phyloP scores from a whole-genome alignment of 2,329 filamentous ascomycete genomes.

The Ophiostoma ips region DNA sequence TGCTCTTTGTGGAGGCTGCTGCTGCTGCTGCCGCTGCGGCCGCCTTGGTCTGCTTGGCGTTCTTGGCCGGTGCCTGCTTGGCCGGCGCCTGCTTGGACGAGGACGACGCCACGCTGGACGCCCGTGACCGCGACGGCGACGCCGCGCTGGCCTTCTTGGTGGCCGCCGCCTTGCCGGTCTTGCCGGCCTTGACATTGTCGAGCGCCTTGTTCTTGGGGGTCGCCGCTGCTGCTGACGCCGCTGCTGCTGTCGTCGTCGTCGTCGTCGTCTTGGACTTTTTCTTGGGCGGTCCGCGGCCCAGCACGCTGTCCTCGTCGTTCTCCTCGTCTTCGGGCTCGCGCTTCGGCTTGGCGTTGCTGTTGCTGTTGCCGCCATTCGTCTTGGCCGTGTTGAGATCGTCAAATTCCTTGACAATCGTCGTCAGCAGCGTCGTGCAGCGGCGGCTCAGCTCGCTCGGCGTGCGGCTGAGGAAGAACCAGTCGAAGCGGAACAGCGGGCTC shows the following conservation, averaged over 20 bases:
- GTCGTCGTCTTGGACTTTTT: conserved; percentile 67
- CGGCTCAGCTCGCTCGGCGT: conserved; percentile 87
- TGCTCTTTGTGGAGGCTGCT: neutral
- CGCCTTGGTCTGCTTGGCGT: conserved; percentile 10
- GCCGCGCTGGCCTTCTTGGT: conserved; percentile 60
- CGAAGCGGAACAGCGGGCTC: conserved; percentile 88
- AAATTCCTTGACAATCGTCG: conserved; percentile 89
- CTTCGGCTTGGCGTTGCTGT: conserved; percentile 45
- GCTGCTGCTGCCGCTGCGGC: neutral
- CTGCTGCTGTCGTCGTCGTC: neutral
- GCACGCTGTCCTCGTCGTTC: conserved; percentile 68
- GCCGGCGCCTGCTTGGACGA: conserved; percentile 48
- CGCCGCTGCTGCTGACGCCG: neutral
- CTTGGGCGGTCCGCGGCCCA: conserved; percentile 74
- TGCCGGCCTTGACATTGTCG: conserved; percentile 66
- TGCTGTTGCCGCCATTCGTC: conserved; percentile 36
- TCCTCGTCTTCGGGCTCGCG: conserved; percentile 67
- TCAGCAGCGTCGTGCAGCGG: conserved; percentile 84
- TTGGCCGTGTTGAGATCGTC: conserved; percentile 48
- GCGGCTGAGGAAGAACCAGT: conserved; percentile 97
- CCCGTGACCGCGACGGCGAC: conserved; percentile 61
- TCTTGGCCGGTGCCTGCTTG: conserved; percentile 2
- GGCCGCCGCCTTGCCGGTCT: conserved; percentile 67
- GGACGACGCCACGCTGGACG: conserved; percentile 74
- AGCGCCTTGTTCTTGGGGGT: conserved; percentile 82